Evolutionary conservation across 2,329 filamentous ascomycete genomes (phyloP), one percentile per base, ranked within the genome.

Genomic region (Niveomyces coronatus): DNA sequence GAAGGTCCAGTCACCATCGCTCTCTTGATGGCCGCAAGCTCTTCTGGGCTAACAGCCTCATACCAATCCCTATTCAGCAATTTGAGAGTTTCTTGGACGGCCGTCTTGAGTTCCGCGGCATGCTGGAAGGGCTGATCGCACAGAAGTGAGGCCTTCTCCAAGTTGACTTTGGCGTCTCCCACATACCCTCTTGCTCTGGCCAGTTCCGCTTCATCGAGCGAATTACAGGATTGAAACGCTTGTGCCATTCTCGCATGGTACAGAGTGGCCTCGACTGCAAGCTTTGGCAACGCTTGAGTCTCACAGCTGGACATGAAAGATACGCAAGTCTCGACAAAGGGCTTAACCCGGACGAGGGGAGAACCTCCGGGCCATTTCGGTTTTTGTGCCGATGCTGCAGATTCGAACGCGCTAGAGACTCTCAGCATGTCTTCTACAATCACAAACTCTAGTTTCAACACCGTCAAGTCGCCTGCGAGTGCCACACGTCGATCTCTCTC

Each of bases 1-100:
- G 41, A 24, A 1, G 51, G 44, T 7, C 68, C 68, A 1, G 46
- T 56, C 4, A 64, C 54, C 67, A 73, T 72, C 1, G 67, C 67
- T 2, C 45, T 37, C 31, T 67, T 66, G 42, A 72, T 64, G 3
- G 61, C 57, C 0, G 50, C 51, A 7, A 67, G 31, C 45, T 70
- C 66, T 13, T 64, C 59, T 0, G 52, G 40, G 1, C 63, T 64
- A 1, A 68, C 56, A 2, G 52, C 43, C 19, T 63, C 56, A 37
- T 69, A 67, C 45, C 55, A 56, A 8, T 56, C 47, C 19, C 47
- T 49, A 4, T 47, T 29, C 3, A 65, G 45, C 3, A 66, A 42
- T 30, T 13, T 15, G n/a, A 20, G 26, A 4, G n/a, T 30, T 4
- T 15, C 40, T 2, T 51, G 44, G 0, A 56, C 42, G 13, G 40